These are phyloP conservation scores for Penicillium sumatraense DNA, from an alignment of 2,329 filamentous ascomycete genomes.

Conservation along the genomic window DNA sequence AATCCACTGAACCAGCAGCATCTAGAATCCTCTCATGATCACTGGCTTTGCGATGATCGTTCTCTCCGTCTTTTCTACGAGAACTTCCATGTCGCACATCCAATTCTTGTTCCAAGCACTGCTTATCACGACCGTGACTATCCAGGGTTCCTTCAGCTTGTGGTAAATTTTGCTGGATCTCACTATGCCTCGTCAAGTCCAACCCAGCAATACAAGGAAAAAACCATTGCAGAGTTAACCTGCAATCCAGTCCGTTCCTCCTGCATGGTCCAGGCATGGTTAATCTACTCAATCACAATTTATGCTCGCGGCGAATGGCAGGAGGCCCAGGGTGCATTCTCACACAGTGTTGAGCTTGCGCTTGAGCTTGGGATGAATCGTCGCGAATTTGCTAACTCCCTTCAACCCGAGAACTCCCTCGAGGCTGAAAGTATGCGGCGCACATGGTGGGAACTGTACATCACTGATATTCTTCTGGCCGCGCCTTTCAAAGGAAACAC, in stretches of 20 bases:
- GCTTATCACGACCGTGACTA: conserved; percentile 46
- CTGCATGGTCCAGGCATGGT: conserved; percentile 43
- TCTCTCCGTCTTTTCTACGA: conserved; percentile 56
- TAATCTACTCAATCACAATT: conserved; percentile 42
- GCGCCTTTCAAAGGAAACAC: conserved; percentile 56
- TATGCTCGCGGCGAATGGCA: conserved; percentile 39
- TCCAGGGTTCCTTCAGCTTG: conserved; percentile 52
- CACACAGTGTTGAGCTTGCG: conserved; percentile 69
- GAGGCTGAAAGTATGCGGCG: conserved; percentile 81
- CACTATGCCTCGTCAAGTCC: conserved; percentile 49
- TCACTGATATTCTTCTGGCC: conserved; percentile 79
- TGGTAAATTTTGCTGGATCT: conserved; percentile 58
- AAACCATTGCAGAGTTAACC: conserved; percentile 28
- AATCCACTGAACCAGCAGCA: conserved; percentile 17
- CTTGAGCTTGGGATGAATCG: conserved; percentile 76
- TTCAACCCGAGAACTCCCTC: conserved; percentile 55
- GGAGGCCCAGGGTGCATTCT: conserved; percentile 52
- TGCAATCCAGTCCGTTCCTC: conserved; percentile 31
- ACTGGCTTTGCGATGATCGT: conserved; percentile 33
- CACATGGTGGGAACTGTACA: conserved; percentile 85
- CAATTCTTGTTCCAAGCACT: conserved; percentile 56
- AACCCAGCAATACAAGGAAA: conserved; percentile 31
- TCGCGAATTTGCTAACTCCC: conserved; percentile 57
- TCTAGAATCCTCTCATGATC: conserved; percentile 20
- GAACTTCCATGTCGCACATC: conserved; percentile 58